phyloP scores from a whole-genome alignment of 75 land plant genomes.

The Cunninghamia lanceolata region DNA sequence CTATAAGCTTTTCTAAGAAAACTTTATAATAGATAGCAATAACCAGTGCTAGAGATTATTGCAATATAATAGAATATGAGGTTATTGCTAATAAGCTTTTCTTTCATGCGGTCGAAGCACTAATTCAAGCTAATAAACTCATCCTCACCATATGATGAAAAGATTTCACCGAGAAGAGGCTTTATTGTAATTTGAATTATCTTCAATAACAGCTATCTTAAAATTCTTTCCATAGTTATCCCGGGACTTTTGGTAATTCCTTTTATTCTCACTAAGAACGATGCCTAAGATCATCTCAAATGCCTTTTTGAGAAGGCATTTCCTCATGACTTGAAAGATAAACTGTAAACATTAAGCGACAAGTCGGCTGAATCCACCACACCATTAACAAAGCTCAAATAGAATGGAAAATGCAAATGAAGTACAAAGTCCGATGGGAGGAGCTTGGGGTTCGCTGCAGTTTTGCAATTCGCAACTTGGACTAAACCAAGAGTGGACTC shows the following conservation, averaged over 20 bases:
- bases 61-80: too few species aligned
- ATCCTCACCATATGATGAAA: conserved; percentile 86
- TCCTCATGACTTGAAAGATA: conserved; percentile 74
- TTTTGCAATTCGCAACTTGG: too few species aligned
- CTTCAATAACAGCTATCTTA: too few species aligned
- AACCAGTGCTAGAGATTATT: too few species aligned
- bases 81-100: too few species aligned
- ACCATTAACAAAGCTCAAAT: background rate
- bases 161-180: conserved; percentile 93
- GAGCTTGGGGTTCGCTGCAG: too few species aligned
- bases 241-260: background rate
- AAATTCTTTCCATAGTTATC: too few species aligned
- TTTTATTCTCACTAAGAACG: conserved; percentile 76
- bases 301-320: conserved; percentile 73
- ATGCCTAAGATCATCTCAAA: conserved; percentile 89
- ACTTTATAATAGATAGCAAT: too few species aligned
- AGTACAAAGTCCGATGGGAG: too few species aligned
- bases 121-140: conserved; percentile 22
- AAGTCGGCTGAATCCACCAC: background rate
- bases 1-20: conserved; percentile 75
- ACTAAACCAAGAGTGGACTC: too few species aligned
- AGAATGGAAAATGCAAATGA: background rate
- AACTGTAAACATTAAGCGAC: background rate
- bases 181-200: too few species aligned
- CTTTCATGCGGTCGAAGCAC: too few species aligned